A percentile compares a stretch with the other conserved stretches of the same genome.
These are phyloP conservation scores for Solanum medicagineum DNA, from an alignment of 257 asterid genomes.

Conservation along the genomic window DNA sequence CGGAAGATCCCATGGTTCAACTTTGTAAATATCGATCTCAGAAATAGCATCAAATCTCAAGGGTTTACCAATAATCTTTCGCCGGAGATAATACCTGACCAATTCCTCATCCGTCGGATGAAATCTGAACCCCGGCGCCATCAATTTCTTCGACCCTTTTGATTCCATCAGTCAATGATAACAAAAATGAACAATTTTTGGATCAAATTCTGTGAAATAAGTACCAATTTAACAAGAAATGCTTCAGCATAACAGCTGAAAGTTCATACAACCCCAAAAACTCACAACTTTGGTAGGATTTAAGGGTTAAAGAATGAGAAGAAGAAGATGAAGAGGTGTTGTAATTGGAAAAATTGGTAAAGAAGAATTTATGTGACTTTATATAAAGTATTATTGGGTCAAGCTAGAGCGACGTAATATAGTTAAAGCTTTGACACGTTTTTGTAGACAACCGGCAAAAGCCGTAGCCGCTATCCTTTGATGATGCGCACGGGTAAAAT, in stretches of 20 bases:
- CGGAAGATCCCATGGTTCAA: slow-evolving; percentile 98
- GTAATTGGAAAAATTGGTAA: not conserved
- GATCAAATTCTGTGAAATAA: not conserved
- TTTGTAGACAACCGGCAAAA: too few species aligned
- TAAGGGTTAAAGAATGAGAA: not conserved
- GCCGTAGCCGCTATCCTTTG: too few species aligned
- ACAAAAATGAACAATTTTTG: not conserved
- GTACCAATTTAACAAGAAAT: not conserved
- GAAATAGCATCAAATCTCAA: slow-evolving; percentile 66
- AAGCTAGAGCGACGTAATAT: not conserved
- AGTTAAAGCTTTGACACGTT: not conserved
- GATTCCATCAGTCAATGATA: not conserved
- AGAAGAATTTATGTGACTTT: not conserved
- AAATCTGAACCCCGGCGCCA: slow-evolving; percentile 89
- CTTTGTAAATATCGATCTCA: slow-evolving; percentile 79
- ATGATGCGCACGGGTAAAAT: too few species aligned
- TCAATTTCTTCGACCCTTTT: slow-evolving; percentile 16
- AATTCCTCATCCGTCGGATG: slow-evolving; percentile 98
- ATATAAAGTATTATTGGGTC: not conserved
- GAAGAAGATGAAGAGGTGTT: not conserved
- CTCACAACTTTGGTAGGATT: not conserved
- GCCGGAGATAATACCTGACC: slow-evolving; percentile 67
- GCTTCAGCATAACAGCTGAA: not conserved
- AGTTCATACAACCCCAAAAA: not conserved
- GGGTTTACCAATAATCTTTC: slow-evolving; percentile 62